Percentiles rank a stretch among this genome's conserved stretches.
Conservation (phyloP, 2,329 filamentous ascomycete genomes). For the Botrytis tulipae region DNA sequence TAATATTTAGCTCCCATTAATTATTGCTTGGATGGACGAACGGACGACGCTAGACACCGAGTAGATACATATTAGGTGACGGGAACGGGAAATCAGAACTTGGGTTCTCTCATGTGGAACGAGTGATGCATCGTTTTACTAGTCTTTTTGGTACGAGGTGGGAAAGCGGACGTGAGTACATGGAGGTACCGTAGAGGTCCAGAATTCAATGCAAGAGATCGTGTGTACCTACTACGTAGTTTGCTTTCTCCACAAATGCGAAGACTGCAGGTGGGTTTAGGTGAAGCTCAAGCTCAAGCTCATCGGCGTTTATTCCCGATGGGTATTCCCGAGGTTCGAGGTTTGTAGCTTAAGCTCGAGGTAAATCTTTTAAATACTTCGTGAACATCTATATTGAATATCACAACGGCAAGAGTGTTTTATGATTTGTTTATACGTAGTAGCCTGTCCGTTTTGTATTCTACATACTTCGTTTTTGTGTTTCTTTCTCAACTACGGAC, state of each 20-base stretch:
- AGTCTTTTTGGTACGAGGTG: neutral
- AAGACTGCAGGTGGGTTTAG: neutral
- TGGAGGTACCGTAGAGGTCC: neutral
- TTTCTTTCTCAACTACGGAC: no score
- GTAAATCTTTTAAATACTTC: neutral
- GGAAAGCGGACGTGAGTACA: neutral
- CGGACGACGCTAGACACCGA: neutral
- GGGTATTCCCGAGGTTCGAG: neutral
- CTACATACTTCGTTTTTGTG: neutral
- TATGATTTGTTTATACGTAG: neutral
- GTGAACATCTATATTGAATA: neutral
- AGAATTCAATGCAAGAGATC: conserved; percentile 1
- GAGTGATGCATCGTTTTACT: neutral
- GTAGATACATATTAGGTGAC: neutral
- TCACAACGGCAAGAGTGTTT: neutral
- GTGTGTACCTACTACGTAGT: neutral
- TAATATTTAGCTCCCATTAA: neutral
- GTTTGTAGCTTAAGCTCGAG: neutral
- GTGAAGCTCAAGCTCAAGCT: neutral
- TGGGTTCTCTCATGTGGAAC: neutral
- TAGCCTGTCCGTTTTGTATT: neutral
- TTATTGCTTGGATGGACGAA: neutral
- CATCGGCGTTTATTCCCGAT: neutral
- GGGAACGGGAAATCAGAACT: neutral
- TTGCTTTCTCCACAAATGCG: neutral